phyloP scores from a whole-genome alignment of 495 filamentous ascomycete genomes.

The Penicillium dipodomyicola region DNA sequence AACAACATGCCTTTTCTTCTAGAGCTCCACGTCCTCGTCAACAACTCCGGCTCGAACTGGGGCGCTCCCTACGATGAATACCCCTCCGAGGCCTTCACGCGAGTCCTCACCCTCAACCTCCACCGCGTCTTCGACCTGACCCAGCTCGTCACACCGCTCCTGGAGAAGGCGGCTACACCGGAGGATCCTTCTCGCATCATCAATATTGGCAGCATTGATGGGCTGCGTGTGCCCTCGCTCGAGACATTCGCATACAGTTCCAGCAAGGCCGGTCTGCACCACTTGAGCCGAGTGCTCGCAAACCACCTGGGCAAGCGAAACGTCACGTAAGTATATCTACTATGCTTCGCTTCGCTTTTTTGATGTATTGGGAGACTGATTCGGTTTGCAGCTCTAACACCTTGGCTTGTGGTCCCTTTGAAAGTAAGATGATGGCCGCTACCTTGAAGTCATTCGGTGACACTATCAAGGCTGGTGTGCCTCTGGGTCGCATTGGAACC shows the following conservation, averaged over 20 bases:
- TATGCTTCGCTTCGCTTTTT: background rate
- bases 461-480: slow-evolving; percentile 59
- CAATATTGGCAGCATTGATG: slow-evolving; percentile 74
- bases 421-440: slow-evolving; percentile 80
- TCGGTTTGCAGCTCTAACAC: slow-evolving; percentile 50
- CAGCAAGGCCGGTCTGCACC: slow-evolving; percentile 71
- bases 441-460: slow-evolving; percentile 62
- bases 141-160: slow-evolving; percentile 66
- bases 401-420: slow-evolving; percentile 76
- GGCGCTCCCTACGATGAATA: slow-evolving; percentile 67
- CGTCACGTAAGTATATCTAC: slow-evolving; percentile 55
- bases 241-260: slow-evolving; percentile 76
- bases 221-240: slow-evolving; percentile 61
- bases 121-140: slow-evolving; percentile 79
- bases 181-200: slow-evolving; percentile 63
- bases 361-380: slow-evolving; percentile 6
- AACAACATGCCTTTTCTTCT: slow-evolving; percentile 4
- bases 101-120: slow-evolving; percentile 76
- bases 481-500: slow-evolving; percentile 68
- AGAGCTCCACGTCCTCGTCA: slow-evolving; percentile 74
- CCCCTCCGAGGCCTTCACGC: slow-evolving; percentile 64
- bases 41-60: slow-evolving; percentile 76
- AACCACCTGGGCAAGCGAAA: slow-evolving; percentile 65
- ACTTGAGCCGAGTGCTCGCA: slow-evolving; percentile 70
- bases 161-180: slow-evolving; percentile 53